Conservation (phyloP, 768 basidiomycete genomes). For the Asterophora parasitica region DNA sequence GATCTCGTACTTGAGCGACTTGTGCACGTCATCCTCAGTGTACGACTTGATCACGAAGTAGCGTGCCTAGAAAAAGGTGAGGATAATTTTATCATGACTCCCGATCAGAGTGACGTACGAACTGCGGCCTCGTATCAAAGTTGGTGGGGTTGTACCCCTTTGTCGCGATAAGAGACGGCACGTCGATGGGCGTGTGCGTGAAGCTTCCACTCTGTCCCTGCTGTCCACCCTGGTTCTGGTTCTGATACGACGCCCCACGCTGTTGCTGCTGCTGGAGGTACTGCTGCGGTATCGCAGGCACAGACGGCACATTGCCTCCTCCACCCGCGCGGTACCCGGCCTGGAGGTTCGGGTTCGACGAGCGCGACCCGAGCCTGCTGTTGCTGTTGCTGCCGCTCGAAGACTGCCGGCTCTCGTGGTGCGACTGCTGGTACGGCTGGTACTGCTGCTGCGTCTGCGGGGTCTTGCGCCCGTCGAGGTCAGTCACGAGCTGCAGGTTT, state of each 20-base stretch:
- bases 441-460: slow-evolving; percentile 41
- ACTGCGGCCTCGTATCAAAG: slow-evolving; percentile 77
- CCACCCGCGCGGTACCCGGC: slow-evolving; percentile 52
- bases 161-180: slow-evolving; percentile 75
- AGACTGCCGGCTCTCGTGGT: slow-evolving; percentile 28
- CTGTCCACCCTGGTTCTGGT: slow-evolving; percentile 20
- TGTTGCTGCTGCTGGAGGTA: slow-evolving; percentile 52
- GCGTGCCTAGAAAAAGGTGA: slow-evolving; percentile 76
- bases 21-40: slow-evolving; percentile 98
- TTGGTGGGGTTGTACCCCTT: slow-evolving; percentile 90
- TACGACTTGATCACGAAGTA: slow-evolving; percentile 99
- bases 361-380: slow-evolving; percentile 46
- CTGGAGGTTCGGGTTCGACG: slow-evolving; percentile 68
- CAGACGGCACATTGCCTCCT: slow-evolving; percentile 31
- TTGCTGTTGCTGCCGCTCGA: slow-evolving; percentile 59
- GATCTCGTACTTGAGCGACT: slow-evolving; percentile 95
- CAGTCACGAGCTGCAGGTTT: slow-evolving; percentile 51
- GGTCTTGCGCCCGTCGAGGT: slow-evolving; percentile 64
- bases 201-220: slow-evolving; percentile 29
- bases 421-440: slow-evolving; percentile 31
- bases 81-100: slow-evolving; percentile 1
- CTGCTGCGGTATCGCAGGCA: slow-evolving; percentile 71
- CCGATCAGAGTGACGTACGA: slow-evolving; percentile 42
- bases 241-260: slow-evolving; percentile 4
- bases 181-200: slow-evolving; percentile 70